These are phyloP conservation scores for Vicia faba DNA, from an alignment of 306 rosid species.

Conservation along the genomic window DNA sequence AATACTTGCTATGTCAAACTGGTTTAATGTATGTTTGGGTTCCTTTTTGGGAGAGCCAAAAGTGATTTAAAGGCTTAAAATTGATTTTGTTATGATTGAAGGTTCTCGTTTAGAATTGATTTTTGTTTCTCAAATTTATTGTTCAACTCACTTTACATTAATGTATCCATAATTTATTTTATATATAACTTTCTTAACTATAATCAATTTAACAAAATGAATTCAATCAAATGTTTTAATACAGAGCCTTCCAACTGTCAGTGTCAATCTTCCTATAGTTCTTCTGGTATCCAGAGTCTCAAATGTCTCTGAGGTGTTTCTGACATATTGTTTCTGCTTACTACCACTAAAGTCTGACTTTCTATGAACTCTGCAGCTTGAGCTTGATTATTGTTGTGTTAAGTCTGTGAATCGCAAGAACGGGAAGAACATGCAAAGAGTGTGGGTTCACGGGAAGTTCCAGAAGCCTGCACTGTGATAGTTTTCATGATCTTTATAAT, in stretches of 20 bases:
- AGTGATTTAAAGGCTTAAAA: background rate
- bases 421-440: conserved; percentile 83
- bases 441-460: conserved; percentile 97
- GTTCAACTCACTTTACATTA: background rate
- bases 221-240: background rate
- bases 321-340: conserved; percentile 9
- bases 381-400: conserved; percentile 88
- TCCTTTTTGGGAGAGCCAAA: background rate
- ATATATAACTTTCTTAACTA: background rate
- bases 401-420: conserved; percentile 75
- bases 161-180: background rate
- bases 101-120: background rate
- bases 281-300: conserved; percentile 25
- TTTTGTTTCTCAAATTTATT: background rate
- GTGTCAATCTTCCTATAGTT: conserved; percentile 14
- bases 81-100: background rate
- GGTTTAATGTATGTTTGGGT: background rate
- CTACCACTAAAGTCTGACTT: conserved; percentile 17
- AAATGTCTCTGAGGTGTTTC: conserved; percentile 33
- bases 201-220: background rate
- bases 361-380: conserved; percentile 60
- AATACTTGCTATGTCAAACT: conserved; percentile 17
- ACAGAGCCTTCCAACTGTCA: conserved; percentile 17
- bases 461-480: conserved; percentile 61
- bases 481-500: conserved; percentile 22